Evolutionary conservation across 805 yeast genomes (phyloP).

Genomic region (Metschnikowia koreensis): DNA sequence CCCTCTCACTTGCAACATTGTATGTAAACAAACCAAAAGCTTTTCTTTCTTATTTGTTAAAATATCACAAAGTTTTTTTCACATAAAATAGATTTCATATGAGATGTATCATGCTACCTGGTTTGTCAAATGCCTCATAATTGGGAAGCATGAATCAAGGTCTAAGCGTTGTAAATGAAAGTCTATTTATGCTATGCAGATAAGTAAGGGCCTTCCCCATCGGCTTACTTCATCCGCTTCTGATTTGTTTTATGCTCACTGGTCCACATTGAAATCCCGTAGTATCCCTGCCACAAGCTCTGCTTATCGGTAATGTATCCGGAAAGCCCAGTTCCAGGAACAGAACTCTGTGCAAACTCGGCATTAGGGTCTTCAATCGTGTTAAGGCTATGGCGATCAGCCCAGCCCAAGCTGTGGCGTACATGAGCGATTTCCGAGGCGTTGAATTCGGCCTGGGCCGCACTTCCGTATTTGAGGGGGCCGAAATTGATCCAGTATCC

Average conservation of each 20-base stretch:
- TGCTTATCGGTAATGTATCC: slow-evolving; percentile 67
- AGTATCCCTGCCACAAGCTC: slow-evolving; percentile 76
- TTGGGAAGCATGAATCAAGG: too few species aligned
- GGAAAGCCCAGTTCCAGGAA: slow-evolving; percentile 27
- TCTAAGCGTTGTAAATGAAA: too few species aligned
- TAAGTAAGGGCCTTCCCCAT: too few species aligned
- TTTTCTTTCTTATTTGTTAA: too few species aligned
- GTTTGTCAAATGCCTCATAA: too few species aligned
- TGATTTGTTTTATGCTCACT: slow-evolving; percentile 34
- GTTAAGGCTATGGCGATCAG: slow-evolving; percentile 19
- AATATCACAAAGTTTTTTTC: too few species aligned
- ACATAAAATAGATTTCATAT: too few species aligned
- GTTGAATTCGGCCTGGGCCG: slow-evolving; percentile 72
- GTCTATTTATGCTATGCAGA: too few species aligned
- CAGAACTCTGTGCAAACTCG: slow-evolving; percentile 16
- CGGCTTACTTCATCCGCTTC: not conserved
- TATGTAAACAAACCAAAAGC: too few species aligned
- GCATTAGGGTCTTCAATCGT: slow-evolving; percentile 13
- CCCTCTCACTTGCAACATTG: too few species aligned
- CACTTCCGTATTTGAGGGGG: slow-evolving; percentile 88
- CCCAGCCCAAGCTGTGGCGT: slow-evolving; percentile 65
- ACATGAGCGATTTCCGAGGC: slow-evolving; percentile 63
- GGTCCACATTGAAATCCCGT: slow-evolving; percentile 63
- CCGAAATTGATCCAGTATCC: slow-evolving; percentile 89
- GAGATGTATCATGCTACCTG: too few species aligned